Base-by-base conservation (phyloP, 1,284 basidiomycete genomes). In the Xerocomus amazonicus region DNA sequence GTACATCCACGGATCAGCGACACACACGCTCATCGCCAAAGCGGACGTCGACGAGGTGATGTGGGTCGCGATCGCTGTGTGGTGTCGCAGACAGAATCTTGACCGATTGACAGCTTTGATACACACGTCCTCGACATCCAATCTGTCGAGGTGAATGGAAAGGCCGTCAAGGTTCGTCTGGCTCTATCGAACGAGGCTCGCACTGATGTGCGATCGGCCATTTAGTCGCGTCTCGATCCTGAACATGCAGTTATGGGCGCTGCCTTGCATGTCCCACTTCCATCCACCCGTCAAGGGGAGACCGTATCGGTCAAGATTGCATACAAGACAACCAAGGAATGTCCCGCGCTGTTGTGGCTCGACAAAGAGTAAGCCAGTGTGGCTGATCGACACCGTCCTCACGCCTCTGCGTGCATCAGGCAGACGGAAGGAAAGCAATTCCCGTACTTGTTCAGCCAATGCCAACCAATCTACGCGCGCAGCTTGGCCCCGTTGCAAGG, bases 391-490 rank as follows among this genome's bases (percentile, higher is more conserved):
- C 8, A 23, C 7, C 6, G 13, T 7, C 3, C 19, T 39, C 38
- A 16, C 3, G 29, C 12, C 12, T 8, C 12, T 31, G 12, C 12
- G 29, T 23, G 6, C 12, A 2, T n/a, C 34, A 90, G 89, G 54
- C 90, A 97, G 70, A 98, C 96, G 0, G 90, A 92, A 53, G 90
- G 90, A 16, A 91, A 93, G 61, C 72, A 77, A 44, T 88, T 90
- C 69, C 90, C 92, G 0, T 98, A 92, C 72, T 72, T 97, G 26
- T 98, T 97, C 74, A 95, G 90, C 48, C 94, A 98, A 69, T 92
- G 90, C 62, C 93, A 98, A 66, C 93, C 96, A 17, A 95, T 93
- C 60, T 85, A 94, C 63, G 87, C 87, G 6, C 81, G 94, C 34
- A 81, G 87, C 1, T 68, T 97, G 42, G 79, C 83, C 1, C 93